Conservation (phyloP, 1,139 yeast species). For the Meyerozyma guilliermondii region DNA sequence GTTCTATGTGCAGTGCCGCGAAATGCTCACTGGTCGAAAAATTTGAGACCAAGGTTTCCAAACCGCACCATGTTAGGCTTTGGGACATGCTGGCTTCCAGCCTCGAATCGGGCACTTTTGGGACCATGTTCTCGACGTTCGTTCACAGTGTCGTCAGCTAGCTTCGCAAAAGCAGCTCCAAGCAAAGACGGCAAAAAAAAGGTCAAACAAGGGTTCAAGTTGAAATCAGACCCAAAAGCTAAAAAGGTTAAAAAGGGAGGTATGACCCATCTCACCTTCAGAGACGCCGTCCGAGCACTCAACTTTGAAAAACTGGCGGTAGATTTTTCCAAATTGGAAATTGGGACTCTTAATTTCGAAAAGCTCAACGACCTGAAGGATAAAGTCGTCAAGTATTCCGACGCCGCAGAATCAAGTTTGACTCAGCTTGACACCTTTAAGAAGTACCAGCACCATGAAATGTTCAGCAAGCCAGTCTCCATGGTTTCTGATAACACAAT, state of each 20-base stretch:
- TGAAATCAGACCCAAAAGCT: conserved; percentile 11
- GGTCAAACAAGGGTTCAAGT: conserved; percentile 22
- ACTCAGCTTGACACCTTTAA: conserved; percentile 50
- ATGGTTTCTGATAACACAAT: conserved; percentile 37
- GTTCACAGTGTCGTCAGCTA: not conserved
- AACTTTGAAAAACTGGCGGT: conserved; percentile 31
- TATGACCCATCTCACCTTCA: conserved; percentile 39
- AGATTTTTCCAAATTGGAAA: conserved; percentile 14
- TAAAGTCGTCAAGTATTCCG: conserved; percentile 22
- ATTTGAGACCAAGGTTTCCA: not conserved
- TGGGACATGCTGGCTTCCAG: not conserved
- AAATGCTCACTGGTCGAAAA: not conserved
- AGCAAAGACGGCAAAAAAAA: conserved; percentile 10
- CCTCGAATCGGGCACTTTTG: not conserved
- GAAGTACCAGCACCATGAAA: conserved; percentile 60
- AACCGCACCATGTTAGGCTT: not conserved
- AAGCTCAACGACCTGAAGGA: conserved; percentile 10
- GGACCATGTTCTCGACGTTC: not conserved
- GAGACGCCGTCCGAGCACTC: conserved; percentile 35
- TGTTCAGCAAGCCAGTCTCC: conserved; percentile 53
- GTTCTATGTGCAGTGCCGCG: not conserved
- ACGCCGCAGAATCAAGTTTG: conserved; percentile 20
- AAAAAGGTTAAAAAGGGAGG: conserved; percentile 34
- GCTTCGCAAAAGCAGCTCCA: not conserved
- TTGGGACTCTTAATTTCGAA: conserved; percentile 13